phyloP scores from a whole-genome alignment of 2,329 filamentous ascomycete species.

The Geoglossum cookeanum region DNA sequence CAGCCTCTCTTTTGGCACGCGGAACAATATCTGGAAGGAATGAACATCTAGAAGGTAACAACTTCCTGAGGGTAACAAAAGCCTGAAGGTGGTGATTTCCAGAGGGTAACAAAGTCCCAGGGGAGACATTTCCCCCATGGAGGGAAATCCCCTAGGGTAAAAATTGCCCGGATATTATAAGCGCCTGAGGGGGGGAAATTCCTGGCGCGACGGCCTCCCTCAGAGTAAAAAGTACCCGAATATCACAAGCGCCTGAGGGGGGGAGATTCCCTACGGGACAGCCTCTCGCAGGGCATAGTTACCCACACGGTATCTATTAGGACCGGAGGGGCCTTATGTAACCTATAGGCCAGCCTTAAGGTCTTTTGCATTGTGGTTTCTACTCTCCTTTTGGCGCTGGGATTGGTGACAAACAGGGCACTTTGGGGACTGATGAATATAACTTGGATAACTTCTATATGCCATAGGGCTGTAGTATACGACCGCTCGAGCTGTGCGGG shows the following conservation, averaged over 20 bases:
- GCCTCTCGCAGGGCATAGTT: background rate
- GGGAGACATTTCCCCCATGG: background rate
- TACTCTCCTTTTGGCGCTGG: too few relatives aligned
- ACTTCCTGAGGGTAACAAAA: background rate
- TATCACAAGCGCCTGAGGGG: background rate
- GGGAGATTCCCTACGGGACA: background rate
- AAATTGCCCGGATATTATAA: background rate
- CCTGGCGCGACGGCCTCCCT: background rate
- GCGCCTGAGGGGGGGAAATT: background rate
- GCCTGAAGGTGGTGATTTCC: background rate
- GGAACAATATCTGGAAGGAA: background rate
- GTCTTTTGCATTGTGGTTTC: too few relatives aligned
- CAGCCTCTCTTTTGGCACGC: too few relatives aligned
- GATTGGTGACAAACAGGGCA: too few relatives aligned
- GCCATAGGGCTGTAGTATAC: background rate
- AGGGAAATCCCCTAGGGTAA: slow-evolving; percentile 1
- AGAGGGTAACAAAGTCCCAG: background rate
- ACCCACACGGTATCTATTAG: background rate
- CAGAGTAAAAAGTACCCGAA: background rate
- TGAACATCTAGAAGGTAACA: background rate
- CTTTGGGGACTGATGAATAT: too few relatives aligned
- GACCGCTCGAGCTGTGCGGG: background rate
- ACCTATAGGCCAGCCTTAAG: too few relatives aligned
- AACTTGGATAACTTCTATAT: too few relatives aligned
- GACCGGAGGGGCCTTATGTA: too few relatives aligned